Conservation (phyloP, 345 rosid species). For the Lepidium sativum region DNA sequence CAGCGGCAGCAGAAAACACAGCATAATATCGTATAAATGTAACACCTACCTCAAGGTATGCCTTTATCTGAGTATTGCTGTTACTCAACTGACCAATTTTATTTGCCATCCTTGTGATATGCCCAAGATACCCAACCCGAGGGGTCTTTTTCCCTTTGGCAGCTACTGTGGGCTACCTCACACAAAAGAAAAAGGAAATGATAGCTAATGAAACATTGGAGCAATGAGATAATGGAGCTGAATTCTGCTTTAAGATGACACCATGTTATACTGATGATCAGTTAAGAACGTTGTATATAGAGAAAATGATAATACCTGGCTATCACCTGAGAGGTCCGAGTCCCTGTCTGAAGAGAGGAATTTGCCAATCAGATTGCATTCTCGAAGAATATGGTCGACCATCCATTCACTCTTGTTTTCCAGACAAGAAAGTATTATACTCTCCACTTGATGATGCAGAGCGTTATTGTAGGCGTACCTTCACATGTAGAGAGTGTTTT, state of each 20-base stretch:
- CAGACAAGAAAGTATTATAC: slow-evolving; percentile 73
- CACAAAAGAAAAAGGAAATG: slow-evolving; percentile 7
- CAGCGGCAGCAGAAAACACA: slow-evolving; percentile 8
- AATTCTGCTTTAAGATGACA: not conserved
- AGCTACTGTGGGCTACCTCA: slow-evolving; percentile 68
- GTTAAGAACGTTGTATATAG: slow-evolving; percentile 1
- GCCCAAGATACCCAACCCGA: slow-evolving; percentile 83
- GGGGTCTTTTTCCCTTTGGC: slow-evolving; percentile 63
- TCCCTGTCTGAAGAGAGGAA: slow-evolving; percentile 60
- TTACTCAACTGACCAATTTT: slow-evolving; percentile 71
- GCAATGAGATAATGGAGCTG: not conserved
- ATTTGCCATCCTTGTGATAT: slow-evolving; percentile 77
- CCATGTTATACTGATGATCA: not conserved
- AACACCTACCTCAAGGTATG: slow-evolving; percentile 63
- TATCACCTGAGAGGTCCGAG: slow-evolving; percentile 50
- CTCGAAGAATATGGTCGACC: slow-evolving; percentile 71
- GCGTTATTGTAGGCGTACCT: slow-evolving; percentile 97
- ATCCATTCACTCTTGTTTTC: slow-evolving; percentile 60
- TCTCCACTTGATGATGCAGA: slow-evolving; percentile 93
- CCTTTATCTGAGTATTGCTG: slow-evolving; percentile 50
- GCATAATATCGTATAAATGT: not conserved
- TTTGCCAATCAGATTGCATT: slow-evolving; percentile 74
- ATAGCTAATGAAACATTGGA: not conserved
- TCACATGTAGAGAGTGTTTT: slow-evolving; percentile 20
- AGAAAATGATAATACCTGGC: slow-evolving; percentile 39